phyloP scores from a whole-genome alignment of 2,329 filamentous ascomycete genomes.

The Cladophialophora yegresii region DNA sequence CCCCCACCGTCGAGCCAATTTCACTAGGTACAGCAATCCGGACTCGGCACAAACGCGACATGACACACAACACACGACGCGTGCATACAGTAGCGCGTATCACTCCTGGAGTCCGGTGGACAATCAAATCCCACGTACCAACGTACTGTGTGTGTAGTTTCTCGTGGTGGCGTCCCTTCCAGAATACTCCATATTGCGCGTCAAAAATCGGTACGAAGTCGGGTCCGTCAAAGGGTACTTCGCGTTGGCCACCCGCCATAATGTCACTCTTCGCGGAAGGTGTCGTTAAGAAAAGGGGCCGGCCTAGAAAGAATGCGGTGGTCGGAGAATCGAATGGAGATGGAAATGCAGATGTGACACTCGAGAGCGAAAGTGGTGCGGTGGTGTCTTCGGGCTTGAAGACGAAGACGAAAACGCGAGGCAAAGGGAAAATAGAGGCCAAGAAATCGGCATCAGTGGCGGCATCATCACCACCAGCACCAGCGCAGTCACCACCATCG shows the following conservation, averaged over 20 bases:
- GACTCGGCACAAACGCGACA: too few species aligned
- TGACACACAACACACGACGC: background rate
- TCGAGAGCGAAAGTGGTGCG: background rate
- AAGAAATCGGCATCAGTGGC: constrained; percentile 13
- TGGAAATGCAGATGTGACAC: background rate
- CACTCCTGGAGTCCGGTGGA: background rate
- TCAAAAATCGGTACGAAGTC: too few species aligned
- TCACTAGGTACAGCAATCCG: background rate
- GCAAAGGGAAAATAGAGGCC: constrained; percentile 2
- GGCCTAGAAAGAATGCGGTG: constrained; percentile 26
- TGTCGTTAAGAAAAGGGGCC: constrained; percentile 28
- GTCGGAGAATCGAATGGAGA: background rate
- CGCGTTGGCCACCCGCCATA: background rate
- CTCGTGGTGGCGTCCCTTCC: background rate
- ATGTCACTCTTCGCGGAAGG: constrained; percentile 20
- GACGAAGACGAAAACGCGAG: background rate
- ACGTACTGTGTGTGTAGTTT: background rate
- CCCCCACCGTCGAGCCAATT: background rate
- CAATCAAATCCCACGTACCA: background rate
- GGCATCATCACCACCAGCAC: background rate
- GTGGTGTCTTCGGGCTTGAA: too few species aligned
- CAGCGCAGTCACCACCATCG: background rate
- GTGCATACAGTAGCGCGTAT: background rate
- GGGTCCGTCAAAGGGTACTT: too few species aligned
- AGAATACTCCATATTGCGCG: constrained; percentile 1